A percentile compares a stretch with the other conserved stretches of the same genome.
Conservation (phyloP, 805 yeast genomes). For the Kuraishia piskuri region DNA sequence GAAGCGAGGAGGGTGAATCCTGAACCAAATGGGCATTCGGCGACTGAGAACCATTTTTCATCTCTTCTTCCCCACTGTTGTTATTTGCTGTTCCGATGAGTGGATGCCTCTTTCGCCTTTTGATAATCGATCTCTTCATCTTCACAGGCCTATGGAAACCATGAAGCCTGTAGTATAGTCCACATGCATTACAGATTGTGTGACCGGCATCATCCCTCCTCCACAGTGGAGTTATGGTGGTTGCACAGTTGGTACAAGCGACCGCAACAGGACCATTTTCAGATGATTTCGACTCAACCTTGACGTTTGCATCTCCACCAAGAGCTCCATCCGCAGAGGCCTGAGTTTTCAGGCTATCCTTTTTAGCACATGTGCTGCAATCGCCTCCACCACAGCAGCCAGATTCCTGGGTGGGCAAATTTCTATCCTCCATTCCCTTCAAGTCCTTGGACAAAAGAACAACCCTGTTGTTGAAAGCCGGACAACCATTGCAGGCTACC, state of each 20-base stretch:
- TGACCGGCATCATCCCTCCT: constrained; percentile 75
- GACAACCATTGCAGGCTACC: constrained; percentile 73
- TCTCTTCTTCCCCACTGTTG: background rate
- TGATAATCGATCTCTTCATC: constrained; percentile 65
- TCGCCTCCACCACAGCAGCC: background rate
- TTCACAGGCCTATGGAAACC: constrained; percentile 71
- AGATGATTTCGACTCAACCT: background rate
- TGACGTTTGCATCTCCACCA: background rate
- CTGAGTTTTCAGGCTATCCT: background rate
- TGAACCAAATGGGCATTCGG: background rate
- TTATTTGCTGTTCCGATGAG: background rate
- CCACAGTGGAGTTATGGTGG: constrained; percentile 85
- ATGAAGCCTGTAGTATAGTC: constrained; percentile 66
- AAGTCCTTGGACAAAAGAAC: constrained; percentile 18
- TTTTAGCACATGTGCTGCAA: background rate
- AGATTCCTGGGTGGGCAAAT: background rate
- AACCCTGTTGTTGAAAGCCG: constrained; percentile 70
- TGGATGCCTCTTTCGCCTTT: constrained; percentile 43
- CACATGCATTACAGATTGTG: constrained; percentile 86
- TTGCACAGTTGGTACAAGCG: constrained; percentile 77
- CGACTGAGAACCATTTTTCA: background rate
- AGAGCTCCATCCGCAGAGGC: background rate
- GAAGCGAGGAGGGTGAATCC: background rate
- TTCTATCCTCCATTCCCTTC: background rate
- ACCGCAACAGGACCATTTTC: constrained; percentile 43